Base-by-base conservation (phyloP, 1,139 yeast species). In the Protomyces pachydermus region DNA sequence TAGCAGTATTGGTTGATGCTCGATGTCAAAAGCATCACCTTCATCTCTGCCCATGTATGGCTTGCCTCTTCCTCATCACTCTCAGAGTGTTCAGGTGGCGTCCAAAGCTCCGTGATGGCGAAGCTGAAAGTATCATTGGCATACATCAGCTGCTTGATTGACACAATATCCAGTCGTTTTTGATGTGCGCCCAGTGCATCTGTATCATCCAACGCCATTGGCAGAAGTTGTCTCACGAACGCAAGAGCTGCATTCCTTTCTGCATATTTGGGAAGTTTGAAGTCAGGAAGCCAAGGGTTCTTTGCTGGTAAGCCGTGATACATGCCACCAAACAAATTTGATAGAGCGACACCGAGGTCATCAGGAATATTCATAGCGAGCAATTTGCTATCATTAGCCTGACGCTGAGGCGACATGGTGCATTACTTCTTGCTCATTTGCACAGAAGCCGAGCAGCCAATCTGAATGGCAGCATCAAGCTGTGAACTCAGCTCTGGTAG, bases 301-400 rank as follows among this genome's bases (percentile, higher is more conserved):
- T 34, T 10, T 25, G 16, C 34, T 23, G 12, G 16, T 3, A 52
- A 51, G 12, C 45, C 52, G 18, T 39, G 56, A 34, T 52, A 52
- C 35, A 25, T 37, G 28, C 62, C 62, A 4, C 56, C 56, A 12
- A 20, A 52, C 32, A 25, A 18, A 3, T n/a, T 20, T 25, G 56
- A 51, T 42, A 58, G 23, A 8, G 56, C 56, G 16, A 20, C 28
- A 23, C 54, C 52, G 12, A 58, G 34, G 16, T 28, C 34, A 32
- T 55, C 62, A 10, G 62, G 62, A 14, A 51, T 54, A 14, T 25
- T 9, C 10, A 52, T 16, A 18, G 62, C 52, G 35, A 58, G 51
- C 34, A 18, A 50, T 45, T 52, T 51, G 8, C 32, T 51, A 16
- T 10, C 50, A 52, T 16, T 57, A 12, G 58, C 58, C n/a, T 38